phyloP scores from a whole-genome alignment of 306 rosid genomes.

The Gynostemma pentaphyllum region DNA sequence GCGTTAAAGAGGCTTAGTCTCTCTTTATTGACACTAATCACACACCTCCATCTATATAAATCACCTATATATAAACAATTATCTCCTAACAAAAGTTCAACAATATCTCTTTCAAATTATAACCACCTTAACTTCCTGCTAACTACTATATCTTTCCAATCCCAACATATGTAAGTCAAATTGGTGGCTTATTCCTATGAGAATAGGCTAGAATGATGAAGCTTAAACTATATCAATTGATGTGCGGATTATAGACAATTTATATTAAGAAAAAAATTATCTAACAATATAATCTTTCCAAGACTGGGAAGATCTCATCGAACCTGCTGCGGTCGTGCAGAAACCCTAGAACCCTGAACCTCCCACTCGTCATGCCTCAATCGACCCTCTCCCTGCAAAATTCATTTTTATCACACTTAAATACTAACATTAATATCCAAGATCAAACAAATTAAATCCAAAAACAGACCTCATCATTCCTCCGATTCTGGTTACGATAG shows the following conservation, averaged over 20 bases:
- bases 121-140: too few relatives aligned
- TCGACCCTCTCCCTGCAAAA: conserved; percentile 30
- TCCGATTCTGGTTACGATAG: conserved; percentile 7
- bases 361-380: conserved; percentile 26
- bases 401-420: too few relatives aligned
- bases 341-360: conserved; percentile 27
- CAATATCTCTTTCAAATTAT: too few relatives aligned
- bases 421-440: neutral
- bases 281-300: neutral
- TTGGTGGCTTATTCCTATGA: too few relatives aligned
- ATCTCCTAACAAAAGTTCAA: too few relatives aligned
- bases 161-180: too few relatives aligned
- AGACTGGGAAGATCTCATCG: neutral
- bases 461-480: conserved; percentile 28
- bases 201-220: neutral
- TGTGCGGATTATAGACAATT: neutral
- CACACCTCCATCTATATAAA: too few relatives aligned
- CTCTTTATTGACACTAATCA: too few relatives aligned
- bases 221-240: neutral
- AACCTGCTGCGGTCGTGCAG: conserved; percentile 38
- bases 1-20: too few relatives aligned
- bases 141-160: too few relatives aligned
- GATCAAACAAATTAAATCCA: conserved; percentile 7
- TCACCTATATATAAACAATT: too few relatives aligned
- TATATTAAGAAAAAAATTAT: neutral